Evolutionary conservation across 768 basidiomycete genomes (phyloP).

Genomic region (Hypholoma fasciculare): DNA sequence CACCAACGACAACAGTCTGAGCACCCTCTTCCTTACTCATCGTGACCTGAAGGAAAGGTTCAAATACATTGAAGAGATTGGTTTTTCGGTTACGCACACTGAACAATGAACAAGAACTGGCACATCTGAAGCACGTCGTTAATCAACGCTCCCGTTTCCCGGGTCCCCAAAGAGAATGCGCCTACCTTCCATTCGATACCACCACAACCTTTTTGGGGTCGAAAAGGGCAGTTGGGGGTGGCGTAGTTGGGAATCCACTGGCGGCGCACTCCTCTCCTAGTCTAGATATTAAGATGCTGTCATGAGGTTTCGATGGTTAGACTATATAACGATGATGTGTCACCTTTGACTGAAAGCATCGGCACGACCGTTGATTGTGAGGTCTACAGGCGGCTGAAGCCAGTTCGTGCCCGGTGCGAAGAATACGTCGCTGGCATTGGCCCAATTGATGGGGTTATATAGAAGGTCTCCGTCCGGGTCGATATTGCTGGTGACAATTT

Average conservation of each 20-base stretch:
- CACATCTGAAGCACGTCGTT: constrained; percentile 34
- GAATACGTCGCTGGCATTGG: constrained; percentile 39
- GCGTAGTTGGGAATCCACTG: constrained; percentile 22
- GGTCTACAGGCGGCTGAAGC: constrained; percentile 44
- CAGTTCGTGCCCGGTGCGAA: constrained; percentile 46
- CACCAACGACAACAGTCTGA: constrained; percentile 57
- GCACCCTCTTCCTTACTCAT: constrained; percentile 61
- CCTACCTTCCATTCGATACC: constrained; percentile 52
- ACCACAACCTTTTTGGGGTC: constrained; percentile 52
- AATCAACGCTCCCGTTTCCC: not conserved
- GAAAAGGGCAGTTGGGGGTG: constrained; percentile 50
- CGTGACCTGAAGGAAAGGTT: constrained; percentile 39
- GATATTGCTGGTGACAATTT: constrained; percentile 36
- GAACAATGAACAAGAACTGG: constrained; percentile 49
- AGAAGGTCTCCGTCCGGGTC: constrained; percentile 44
- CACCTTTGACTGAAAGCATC: constrained; percentile 56
- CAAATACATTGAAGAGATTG: not conserved
- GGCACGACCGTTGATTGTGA: constrained; percentile 45
- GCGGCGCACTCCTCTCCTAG: constrained; percentile 45
- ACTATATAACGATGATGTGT: not conserved
- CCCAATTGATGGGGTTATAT: constrained; percentile 54
- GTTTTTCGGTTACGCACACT: constrained; percentile 31
- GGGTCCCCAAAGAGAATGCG: not conserved
- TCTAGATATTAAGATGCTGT: constrained; percentile 21
- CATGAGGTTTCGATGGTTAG: not conserved